Percentiles rank a stretch among this genome's conserved stretches.
phyloP scores from a whole-genome alignment of 2,329 filamentous ascomycete genomes.

The Aquanectria penicillioides region DNA sequence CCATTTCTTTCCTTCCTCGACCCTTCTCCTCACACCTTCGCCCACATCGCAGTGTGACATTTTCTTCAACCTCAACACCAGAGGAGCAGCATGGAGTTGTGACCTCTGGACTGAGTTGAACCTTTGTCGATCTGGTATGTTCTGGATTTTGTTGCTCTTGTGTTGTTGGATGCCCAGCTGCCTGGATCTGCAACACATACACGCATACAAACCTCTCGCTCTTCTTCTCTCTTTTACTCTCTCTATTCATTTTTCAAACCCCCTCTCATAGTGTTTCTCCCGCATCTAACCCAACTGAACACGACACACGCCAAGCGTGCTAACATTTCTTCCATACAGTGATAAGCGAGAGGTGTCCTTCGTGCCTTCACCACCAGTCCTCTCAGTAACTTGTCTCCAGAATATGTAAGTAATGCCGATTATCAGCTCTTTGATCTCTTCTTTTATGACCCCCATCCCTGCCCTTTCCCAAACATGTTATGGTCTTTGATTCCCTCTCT shows the following conservation, averaged over 20 bases:
- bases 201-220: background rate
- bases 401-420: too few species aligned
- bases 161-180: background rate
- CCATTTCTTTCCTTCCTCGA: conserved; percentile 11
- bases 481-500: background rate
- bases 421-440: too few species aligned
- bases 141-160: background rate
- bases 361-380: too few species aligned
- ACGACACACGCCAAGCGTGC: too few species aligned
- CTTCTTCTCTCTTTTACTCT: background rate
- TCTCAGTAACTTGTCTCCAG: too few species aligned
- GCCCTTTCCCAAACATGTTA: background rate
- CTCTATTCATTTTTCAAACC: too few species aligned
- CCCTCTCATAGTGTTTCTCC: too few species aligned
- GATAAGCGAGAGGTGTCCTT: too few species aligned
- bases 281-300: too few species aligned
- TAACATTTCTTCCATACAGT: too few species aligned
- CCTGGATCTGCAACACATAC: background rate
- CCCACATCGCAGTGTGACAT: background rate
- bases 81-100: conserved; percentile 30
- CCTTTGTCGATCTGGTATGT: conserved; percentile 19
- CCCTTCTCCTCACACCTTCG: conserved; percentile 14
- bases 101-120: conserved; percentile 11
- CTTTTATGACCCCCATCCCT: too few species aligned
- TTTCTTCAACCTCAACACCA: conserved; percentile 6